These are phyloP conservation scores for Pyrenula aspistea DNA, from an alignment of 495 filamentous ascomycete genomes.

Conservation along the genomic window DNA sequence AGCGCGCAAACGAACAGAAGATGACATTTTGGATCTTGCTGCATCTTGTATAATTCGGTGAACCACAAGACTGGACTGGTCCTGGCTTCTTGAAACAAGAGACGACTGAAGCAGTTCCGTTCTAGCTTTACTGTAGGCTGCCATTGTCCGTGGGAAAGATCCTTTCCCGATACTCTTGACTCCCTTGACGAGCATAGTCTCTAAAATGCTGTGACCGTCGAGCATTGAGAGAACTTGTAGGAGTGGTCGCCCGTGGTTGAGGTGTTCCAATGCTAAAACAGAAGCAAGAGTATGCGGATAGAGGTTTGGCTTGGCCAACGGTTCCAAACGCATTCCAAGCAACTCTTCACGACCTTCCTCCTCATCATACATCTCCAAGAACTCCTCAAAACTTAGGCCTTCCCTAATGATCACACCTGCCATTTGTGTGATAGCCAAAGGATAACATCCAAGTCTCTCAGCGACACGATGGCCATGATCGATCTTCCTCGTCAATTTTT, in stretches of 20 bases:
- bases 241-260: constrained; percentile 9
- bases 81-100: constrained; percentile 5
- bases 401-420: constrained; percentile 20
- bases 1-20: constrained; percentile 1
- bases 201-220: constrained; percentile 19
- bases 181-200: constrained; percentile 13
- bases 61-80: constrained; percentile 4
- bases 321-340: constrained; percentile 11
- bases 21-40: constrained; percentile 3
- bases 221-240: constrained; percentile 20
- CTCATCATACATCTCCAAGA: constrained; percentile 16
- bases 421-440: constrained; percentile 31
- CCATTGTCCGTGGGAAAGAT: constrained; percentile 3
- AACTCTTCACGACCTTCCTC: constrained; percentile 11
- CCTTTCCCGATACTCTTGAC: no score
- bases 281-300: constrained; percentile 20
- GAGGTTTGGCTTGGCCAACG: no score
- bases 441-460: constrained; percentile 19
- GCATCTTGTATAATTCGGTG: constrained; percentile 15
- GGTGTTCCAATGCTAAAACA: constrained; percentile 24
- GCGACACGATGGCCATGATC: constrained; percentile 1
- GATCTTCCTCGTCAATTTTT: not conserved
- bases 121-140: constrained; percentile 2
- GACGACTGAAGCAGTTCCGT: constrained; percentile 6
- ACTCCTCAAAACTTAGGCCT: constrained; percentile 14